phyloP scores from a whole-genome alignment of 495 filamentous ascomycete species.

The Aspergillus mulundensis region DNA sequence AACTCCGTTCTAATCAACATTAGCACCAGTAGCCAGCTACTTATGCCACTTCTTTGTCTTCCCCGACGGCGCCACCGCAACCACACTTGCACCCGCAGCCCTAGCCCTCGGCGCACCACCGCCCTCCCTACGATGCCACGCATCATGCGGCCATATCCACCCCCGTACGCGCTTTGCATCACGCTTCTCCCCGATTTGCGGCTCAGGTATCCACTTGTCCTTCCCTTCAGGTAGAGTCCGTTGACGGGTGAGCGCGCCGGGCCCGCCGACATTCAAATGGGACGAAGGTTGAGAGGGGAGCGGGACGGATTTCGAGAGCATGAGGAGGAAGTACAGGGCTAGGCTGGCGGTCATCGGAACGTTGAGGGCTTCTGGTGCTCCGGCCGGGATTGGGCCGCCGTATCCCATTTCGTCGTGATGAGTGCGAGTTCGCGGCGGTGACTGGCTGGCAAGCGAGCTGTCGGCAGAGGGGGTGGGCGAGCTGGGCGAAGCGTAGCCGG shows the following conservation, averaged over 20 bases:
- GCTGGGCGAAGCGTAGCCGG: slow-evolving; percentile 5
- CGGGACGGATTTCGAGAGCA: slow-evolving; percentile 74
- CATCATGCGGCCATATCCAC: slow-evolving; percentile 81
- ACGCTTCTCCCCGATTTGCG: slow-evolving; percentile 74
- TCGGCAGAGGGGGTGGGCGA: slow-evolving; percentile 22
- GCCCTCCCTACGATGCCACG: slow-evolving; percentile 54
- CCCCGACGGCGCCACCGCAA: slow-evolving; percentile 4
- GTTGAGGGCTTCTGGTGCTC: slow-evolving; percentile 19
- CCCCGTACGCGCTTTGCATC: slow-evolving; percentile 78
- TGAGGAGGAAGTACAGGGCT: slow-evolving; percentile 74
- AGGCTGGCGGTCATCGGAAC: slow-evolving; percentile 64
- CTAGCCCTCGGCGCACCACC: slow-evolving; percentile 29
- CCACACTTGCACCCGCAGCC: neutral
- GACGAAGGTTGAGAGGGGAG: slow-evolving; percentile 63
- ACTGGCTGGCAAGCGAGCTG: slow-evolving; percentile 19
- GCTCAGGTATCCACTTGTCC: slow-evolving; percentile 85
- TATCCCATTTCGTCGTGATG: slow-evolving; percentile 2
- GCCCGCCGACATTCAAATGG: slow-evolving; percentile 75
- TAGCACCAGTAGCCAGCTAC: slow-evolving; percentile 12
- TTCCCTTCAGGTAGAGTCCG: slow-evolving; percentile 59
- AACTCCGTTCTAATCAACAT: neutral
- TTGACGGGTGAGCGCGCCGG: slow-evolving; percentile 69
- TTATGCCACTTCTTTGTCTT: slow-evolving; percentile 38
- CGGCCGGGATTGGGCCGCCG: too few species aligned
- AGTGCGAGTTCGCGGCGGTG: slow-evolving; percentile 17